A percentile compares a stretch with the other conserved stretches of the same genome.
phyloP scores from a whole-genome alignment of 2,329 filamentous ascomycete genomes.

The Xylaria sp. region DNA sequence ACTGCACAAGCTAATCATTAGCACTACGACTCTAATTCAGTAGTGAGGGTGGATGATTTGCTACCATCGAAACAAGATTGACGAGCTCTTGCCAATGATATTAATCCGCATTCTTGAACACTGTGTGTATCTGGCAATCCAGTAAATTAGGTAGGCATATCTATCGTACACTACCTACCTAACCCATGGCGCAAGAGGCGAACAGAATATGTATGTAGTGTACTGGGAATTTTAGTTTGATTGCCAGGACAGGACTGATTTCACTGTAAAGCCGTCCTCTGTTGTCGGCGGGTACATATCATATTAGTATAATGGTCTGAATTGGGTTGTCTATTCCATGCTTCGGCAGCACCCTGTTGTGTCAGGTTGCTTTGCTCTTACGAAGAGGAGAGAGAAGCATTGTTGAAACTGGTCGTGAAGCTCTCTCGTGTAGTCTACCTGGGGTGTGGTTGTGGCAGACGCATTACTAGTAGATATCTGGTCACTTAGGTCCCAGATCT shows the following conservation, averaged over 20 bases:
- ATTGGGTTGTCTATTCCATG: background rate
- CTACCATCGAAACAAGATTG: slow-evolving; percentile 31
- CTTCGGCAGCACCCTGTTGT: background rate
- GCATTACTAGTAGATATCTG: background rate
- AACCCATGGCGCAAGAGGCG: background rate
- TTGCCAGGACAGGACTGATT: background rate
- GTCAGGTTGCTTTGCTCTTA: slow-evolving; percentile 2
- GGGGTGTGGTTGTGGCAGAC: slow-evolving; percentile 17
- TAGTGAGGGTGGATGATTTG: slow-evolving; percentile 28
- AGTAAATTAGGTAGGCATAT: background rate
- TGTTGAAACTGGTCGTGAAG: slow-evolving; percentile 7
- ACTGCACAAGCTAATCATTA: slow-evolving; percentile 37
- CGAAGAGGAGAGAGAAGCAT: background rate
- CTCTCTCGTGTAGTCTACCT: background rate
- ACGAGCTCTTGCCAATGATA: slow-evolving; percentile 15
- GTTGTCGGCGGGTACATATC: background rate
- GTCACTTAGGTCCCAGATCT: slow-evolving; percentile 14
- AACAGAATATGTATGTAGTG: background rate
- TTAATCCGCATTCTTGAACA: slow-evolving; percentile 24
- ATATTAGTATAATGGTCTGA: background rate
- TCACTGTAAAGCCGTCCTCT: background rate
- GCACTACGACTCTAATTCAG: slow-evolving; percentile 35
- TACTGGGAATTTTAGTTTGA: background rate
- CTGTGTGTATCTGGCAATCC: slow-evolving; percentile 19
- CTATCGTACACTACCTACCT: background rate